Evolutionary conservation across 2,329 filamentous ascomycete genomes (phyloP).

Genomic region (Ampelomyces quisqualis): DNA sequence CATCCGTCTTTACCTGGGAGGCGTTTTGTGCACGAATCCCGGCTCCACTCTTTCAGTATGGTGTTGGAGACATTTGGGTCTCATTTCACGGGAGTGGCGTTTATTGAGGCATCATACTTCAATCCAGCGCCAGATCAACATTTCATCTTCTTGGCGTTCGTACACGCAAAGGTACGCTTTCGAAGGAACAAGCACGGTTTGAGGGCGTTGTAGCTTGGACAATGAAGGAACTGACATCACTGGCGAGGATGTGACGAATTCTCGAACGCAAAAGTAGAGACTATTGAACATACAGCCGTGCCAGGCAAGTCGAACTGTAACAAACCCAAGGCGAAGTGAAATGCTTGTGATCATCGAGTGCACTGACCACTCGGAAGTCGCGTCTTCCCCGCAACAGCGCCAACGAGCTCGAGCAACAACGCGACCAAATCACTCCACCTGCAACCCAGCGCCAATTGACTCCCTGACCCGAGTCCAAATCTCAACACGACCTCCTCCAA

Average conservation of each 20-base stretch:
- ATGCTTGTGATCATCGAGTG: slow-evolving; percentile 7
- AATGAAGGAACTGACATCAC: slow-evolving; percentile 1
- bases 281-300: slow-evolving; percentile 6
- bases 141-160: slow-evolving; percentile 5
- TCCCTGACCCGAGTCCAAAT: not conserved
- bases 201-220: slow-evolving; percentile 8
- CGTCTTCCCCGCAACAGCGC: slow-evolving; percentile 24
- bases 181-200: not conserved
- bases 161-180: slow-evolving; percentile 2
- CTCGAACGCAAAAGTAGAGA: not conserved
- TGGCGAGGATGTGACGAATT: not conserved
- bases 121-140: slow-evolving; percentile 4
- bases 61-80: slow-evolving; percentile 19
- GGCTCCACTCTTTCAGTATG: slow-evolving; percentile 33
- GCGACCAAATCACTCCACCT: not conserved
- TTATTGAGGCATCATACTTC: slow-evolving; percentile 15
- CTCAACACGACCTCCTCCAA: not conserved
- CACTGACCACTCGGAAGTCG: slow-evolving; percentile 18
- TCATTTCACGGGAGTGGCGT: slow-evolving; percentile 21
- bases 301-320: not conserved
- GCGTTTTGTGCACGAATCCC: slow-evolving; percentile 27
- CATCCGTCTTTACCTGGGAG: slow-evolving; percentile 12
- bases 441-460: not conserved
- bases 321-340: not conserved
- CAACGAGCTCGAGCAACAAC: not conserved